Evolutionary conservation across 805 yeast species (phyloP), one percentile per base, ranked within the genome.

Genomic region (Wickerhamiella allomyrinae): DNA sequence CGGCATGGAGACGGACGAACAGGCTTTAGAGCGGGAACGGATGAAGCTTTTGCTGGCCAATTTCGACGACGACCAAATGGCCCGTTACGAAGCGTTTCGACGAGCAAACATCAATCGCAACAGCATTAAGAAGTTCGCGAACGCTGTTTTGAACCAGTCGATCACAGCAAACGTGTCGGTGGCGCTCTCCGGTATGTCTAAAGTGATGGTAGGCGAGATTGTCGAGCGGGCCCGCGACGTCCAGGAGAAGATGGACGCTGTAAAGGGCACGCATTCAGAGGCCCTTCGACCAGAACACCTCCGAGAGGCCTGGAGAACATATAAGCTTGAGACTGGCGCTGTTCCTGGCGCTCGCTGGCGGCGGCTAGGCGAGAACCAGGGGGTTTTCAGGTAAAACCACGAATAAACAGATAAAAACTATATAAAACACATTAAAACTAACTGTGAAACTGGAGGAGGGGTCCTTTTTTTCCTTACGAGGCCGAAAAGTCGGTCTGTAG

Each of bases 131-230:
- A 82, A 81, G 57, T 65, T 86, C 20, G 87, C 93, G 10, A 77
- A 79, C 51, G 73, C 80, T 21, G 79, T 81, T 0, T 65, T 84
- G 39, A 86, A 85, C 34, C 94, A 86, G 57, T 75, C 78, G 37
- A 76, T 86, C 9, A 77, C 89, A 2, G 82, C 73, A 44, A 81
- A 80, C 47, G 78, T 85, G 19, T 81, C 94, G 0, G 77, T 83
- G 41, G 77, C 85, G 7, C 60, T 87, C 37, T 82, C 89, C 5
- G 95, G 95, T 58, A 71, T 85, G 42, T 81, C 94, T 2, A 87
- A 87, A 57, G 81, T 84, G 51, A 78, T 83, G 57, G 71, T 86
- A n/a, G 94, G 95, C 10, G 96, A 87, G 52, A 71, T 87, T 14
- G 79, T 87, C 10, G 93, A 87, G 47, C 68, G 74, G 52, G 94